These are phyloP conservation scores for Scedosporium aurantiacum DNA, from an alignment of 2,329 filamentous ascomycete genomes.

Conservation along the genomic window DNA sequence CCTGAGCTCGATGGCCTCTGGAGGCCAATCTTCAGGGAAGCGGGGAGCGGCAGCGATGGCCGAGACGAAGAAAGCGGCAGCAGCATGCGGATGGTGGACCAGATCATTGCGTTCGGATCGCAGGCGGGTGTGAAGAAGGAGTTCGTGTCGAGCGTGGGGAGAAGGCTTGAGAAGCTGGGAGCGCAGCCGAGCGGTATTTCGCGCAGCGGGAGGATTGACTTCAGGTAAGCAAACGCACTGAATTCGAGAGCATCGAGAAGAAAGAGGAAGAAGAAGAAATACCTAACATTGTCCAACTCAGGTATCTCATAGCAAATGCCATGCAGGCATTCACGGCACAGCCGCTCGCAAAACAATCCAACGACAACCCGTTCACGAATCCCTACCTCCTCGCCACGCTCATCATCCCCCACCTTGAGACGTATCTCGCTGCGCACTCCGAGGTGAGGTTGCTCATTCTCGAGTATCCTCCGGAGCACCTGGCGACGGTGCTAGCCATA, in stretches of 20 bases:
- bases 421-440: constrained; percentile 42
- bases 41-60: constrained; percentile 18
- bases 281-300: constrained; percentile 17
- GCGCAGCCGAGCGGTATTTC: constrained; percentile 35
- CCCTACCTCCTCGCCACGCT: constrained; percentile 44
- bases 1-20: constrained; percentile 40
- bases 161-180: constrained; percentile 44
- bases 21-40: constrained; percentile 38
- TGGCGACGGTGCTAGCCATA: constrained; percentile 44
- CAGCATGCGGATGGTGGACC: constrained; percentile 30
- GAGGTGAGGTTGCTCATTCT: constrained; percentile 46
- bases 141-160: constrained; percentile 35
- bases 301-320: constrained; percentile 48
- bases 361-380: constrained; percentile 43
- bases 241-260: too few species aligned
- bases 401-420: constrained; percentile 49
- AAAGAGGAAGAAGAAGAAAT: too few species aligned
- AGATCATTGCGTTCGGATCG: constrained; percentile 49
- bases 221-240: constrained; percentile 33
- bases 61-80: constrained; percentile 15
- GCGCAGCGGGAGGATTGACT: constrained; percentile 45
- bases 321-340: constrained; percentile 48
- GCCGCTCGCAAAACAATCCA: constrained; percentile 35
- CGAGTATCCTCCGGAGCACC: constrained; percentile 45
- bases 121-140: constrained; percentile 42